Conservation (phyloP, 163 green algal species). For the Trebouxiophyceae sp. region DNA sequence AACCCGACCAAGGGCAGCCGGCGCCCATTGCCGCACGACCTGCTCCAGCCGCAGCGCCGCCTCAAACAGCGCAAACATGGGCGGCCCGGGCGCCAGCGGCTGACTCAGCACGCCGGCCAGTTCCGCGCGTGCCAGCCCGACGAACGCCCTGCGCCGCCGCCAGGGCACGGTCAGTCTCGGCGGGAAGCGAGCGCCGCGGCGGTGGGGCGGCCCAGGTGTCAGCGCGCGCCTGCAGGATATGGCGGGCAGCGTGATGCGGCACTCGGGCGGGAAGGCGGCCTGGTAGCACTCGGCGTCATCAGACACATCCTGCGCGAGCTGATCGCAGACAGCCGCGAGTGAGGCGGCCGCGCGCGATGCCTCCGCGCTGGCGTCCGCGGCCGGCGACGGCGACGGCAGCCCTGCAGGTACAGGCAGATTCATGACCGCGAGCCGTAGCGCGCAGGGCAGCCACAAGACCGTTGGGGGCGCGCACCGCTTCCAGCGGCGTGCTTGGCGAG, state of each 20-base stretch:
- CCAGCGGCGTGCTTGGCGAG: neutral
- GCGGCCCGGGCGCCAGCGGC: neutral
- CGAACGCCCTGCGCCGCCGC: constrained; percentile 23
- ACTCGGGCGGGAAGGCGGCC: constrained; percentile 2
- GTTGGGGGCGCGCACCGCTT: neutral
- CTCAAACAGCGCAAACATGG: constrained; percentile 16
- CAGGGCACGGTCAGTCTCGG: too few relatives aligned
- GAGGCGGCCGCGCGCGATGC: neutral
- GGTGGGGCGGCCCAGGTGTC: too few relatives aligned
- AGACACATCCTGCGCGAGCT: constrained; percentile 13
- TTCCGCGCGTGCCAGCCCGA: constrained; percentile 10
- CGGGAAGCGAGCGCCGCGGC: too few relatives aligned
- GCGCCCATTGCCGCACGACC: constrained; percentile 3
- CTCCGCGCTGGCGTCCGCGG: too few relatives aligned
- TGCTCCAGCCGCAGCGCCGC: constrained; percentile 15
- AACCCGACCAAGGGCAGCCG: neutral
- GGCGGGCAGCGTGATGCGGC: constrained; percentile 10
- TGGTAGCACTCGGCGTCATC: constrained; percentile 23
- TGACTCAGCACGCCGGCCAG: constrained; percentile 8
- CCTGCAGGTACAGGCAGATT: too few relatives aligned
- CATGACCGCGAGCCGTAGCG: too few relatives aligned
- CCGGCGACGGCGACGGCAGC: too few relatives aligned
- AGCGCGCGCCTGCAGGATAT: constrained; percentile 20
- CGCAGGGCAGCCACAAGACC: too few relatives aligned
- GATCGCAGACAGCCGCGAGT: constrained; percentile 5